These are phyloP conservation scores for Ceratocystis albifundus DNA, from an alignment of 2,329 filamentous ascomycete species.

Conservation along the genomic window DNA sequence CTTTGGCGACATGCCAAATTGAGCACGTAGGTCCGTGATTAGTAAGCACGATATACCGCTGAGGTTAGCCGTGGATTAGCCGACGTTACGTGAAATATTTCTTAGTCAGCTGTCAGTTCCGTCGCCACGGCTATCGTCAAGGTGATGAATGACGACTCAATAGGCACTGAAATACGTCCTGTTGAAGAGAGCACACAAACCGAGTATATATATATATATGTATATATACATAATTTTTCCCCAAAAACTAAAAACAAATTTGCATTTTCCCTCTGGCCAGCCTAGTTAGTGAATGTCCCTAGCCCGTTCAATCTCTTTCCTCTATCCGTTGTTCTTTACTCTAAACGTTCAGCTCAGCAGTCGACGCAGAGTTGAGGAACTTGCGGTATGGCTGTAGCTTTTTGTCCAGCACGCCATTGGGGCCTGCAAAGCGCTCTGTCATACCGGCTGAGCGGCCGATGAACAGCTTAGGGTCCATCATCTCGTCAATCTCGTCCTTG, in stretches of 20 bases:
- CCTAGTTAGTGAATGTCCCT: background rate
- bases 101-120: background rate
- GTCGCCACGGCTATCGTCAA: too few relatives aligned
- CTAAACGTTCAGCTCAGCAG: slow-evolving; percentile 34
- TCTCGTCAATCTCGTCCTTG: slow-evolving; percentile 53
- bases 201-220: too few relatives aligned
- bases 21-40: background rate
- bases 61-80: background rate
- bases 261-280: too few relatives aligned
- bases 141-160: too few relatives aligned
- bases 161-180: too few relatives aligned
- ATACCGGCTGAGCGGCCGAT: slow-evolving; percentile 37
- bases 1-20: background rate
- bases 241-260: too few relatives aligned
- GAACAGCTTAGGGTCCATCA: slow-evolving; percentile 51
- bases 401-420: slow-evolving; percentile 33
- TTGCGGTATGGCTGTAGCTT: slow-evolving; percentile 32
- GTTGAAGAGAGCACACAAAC: too few relatives aligned
- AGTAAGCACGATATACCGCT: background rate
- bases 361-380: slow-evolving; percentile 30
- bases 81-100: background rate
- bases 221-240: too few relatives aligned
- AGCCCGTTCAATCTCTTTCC: background rate
- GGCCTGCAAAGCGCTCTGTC: slow-evolving; percentile 37
- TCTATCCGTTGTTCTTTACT: background rate